phyloP scores from a whole-genome alignment of 768 basidiomycete species.

The Boletus edulis region DNA sequence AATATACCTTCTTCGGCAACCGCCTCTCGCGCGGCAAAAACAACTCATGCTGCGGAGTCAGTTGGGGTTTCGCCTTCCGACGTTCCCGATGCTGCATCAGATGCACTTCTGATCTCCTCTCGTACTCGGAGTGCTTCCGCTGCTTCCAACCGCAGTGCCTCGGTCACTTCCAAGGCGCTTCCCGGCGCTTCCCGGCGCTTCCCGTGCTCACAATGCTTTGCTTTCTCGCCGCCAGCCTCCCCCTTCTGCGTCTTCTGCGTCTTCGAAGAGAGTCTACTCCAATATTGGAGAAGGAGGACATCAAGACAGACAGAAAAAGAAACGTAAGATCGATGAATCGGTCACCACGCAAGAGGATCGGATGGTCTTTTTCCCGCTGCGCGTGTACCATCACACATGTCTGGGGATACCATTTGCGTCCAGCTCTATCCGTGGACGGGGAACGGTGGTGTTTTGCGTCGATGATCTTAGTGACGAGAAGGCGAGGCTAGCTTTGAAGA shows the following conservation, averaged over 20 bases:
- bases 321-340: too few relatives aligned
- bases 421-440: conserved; percentile 10
- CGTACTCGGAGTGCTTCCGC: neutral
- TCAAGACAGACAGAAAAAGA: too few relatives aligned
- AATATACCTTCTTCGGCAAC: neutral
- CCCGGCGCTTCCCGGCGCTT: too few relatives aligned
- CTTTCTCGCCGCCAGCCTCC: too few relatives aligned
- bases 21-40: neutral
- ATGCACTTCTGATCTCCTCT: neutral
- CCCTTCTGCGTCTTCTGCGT: too few relatives aligned
- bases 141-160: neutral
- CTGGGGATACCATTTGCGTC: neutral
- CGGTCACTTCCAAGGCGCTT: too few relatives aligned
- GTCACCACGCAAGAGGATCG: too few relatives aligned
- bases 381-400: neutral
- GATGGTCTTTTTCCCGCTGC: too few relatives aligned
- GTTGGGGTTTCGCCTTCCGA: neutral
- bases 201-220: too few relatives aligned
- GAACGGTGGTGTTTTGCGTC: conserved; percentile 7
- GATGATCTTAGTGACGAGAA: neutral
- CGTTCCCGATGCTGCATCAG: neutral
- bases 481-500: neutral
- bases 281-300: too few relatives aligned
- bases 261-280: too few relatives aligned
- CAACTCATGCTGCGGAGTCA: neutral